A percentile compares a stretch with the other conserved stretches of the same genome.
Evolutionary conservation across 148 eudicot species (phyloP).

Genomic region (Rhododendron henanense): DNA sequence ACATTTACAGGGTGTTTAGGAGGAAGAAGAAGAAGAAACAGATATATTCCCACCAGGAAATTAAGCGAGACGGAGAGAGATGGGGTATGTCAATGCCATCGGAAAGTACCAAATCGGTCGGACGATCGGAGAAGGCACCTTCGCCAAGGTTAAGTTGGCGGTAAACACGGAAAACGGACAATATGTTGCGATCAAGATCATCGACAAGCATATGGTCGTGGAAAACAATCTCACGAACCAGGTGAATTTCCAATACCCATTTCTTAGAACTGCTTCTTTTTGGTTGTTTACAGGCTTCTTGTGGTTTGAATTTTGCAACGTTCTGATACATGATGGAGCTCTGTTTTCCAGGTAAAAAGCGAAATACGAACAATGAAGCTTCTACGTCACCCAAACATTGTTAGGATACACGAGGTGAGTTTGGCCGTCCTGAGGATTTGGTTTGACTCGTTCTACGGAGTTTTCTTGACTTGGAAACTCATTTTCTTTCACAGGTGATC

Average conservation of each 20-base stretch:
- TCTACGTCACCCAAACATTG: constrained; percentile 55
- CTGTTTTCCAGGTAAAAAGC: constrained; percentile 32
- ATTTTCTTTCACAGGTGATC: constrained; percentile 33
- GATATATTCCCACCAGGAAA: background rate
- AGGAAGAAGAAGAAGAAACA: background rate
- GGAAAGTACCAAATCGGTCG: constrained; percentile 49
- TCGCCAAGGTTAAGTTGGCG: constrained; percentile 53
- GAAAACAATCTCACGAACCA: constrained; percentile 44
- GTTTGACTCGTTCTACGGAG: background rate
- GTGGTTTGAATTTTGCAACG: background rate
- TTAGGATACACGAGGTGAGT: constrained; percentile 43
- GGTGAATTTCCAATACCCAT: constrained; percentile 19
- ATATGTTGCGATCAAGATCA: constrained; percentile 53
- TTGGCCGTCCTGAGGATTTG: background rate
- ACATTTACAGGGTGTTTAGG: constrained; percentile 3
- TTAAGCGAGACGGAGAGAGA: background rate
- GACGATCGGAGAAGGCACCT: constrained; percentile 56
- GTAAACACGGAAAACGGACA: constrained; percentile 28
- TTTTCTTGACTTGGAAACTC: background rate
- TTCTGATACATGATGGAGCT: constrained; percentile 1
- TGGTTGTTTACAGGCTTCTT: background rate
- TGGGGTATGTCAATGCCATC: constrained; percentile 30
- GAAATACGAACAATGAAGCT: constrained; percentile 58
- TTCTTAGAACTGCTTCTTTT: background rate
- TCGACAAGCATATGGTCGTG: constrained; percentile 44